phyloP scores from a whole-genome alignment of 805 yeast genomes.

The Myxozyma geophila region DNA sequence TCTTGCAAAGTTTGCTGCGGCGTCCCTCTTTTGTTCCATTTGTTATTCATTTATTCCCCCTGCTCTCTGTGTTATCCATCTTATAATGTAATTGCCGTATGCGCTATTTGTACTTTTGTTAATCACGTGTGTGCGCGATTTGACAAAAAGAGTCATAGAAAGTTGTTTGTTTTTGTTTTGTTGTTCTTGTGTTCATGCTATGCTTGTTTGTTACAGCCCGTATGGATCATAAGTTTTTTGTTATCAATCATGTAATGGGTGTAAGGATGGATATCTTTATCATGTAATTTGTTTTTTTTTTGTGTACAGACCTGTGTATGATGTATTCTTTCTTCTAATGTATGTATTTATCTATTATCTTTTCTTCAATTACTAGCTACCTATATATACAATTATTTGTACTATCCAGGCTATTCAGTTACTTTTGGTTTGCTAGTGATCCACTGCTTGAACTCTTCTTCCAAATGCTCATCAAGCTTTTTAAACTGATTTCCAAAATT shows the following conservation, averaged over 20 bases:
- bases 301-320: neutral
- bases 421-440: slow-evolving; percentile 1
- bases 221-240: slow-evolving; percentile 5
- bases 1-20: slow-evolving; percentile 7
- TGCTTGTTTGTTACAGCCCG: neutral
- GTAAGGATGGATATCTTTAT: slow-evolving; percentile 20
- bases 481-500: slow-evolving; percentile 53
- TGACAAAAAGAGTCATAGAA: slow-evolving; percentile 5
- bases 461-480: slow-evolving; percentile 50
- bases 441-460: slow-evolving; percentile 41
- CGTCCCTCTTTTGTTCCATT: neutral
- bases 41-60: slow-evolving; percentile 1
- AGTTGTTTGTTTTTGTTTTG: neutral
- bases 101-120: neutral
- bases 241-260: slow-evolving; percentile 17
- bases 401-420: neutral
- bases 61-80: neutral
- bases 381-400: too few relatives aligned
- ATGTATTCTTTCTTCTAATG: slow-evolving; percentile 20
- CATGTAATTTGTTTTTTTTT: slow-evolving; percentile 1
- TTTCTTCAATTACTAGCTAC: neutral
- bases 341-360: slow-evolving; percentile 9
- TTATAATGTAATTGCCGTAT: slow-evolving; percentile 1
- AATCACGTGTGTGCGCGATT: neutral
- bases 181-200: neutral